Percentiles rank a stretch among this genome's conserved stretches.
phyloP scores from a whole-genome alignment of 2,329 filamentous ascomycete genomes.

The Cladobotryum protrusum region DNA sequence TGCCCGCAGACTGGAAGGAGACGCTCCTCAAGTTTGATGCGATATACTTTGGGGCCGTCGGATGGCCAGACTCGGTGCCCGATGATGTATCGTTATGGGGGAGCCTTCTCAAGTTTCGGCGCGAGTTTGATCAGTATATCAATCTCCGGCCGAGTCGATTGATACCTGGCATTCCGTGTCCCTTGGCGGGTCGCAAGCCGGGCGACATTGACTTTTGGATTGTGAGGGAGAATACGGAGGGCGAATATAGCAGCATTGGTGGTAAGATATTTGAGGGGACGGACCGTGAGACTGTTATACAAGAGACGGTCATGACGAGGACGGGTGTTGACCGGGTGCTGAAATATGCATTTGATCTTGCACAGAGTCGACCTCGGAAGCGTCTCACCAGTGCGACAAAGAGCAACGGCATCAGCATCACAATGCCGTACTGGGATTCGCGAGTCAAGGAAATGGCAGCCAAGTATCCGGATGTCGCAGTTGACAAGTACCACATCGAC shows the following conservation, averaged over 20 bases:
- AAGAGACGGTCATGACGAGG: constrained; percentile 55
- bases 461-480: constrained; percentile 51
- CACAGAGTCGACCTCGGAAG: constrained; percentile 50
- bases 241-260: constrained; percentile 53
- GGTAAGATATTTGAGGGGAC: constrained; percentile 54
- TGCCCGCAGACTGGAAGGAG: constrained; percentile 42
- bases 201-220: constrained; percentile 63
- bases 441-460: constrained; percentile 44
- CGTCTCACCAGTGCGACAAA: constrained; percentile 61
- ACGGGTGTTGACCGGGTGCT: constrained; percentile 55
- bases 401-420: constrained; percentile 60
- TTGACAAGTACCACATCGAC: constrained; percentile 62
- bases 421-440: constrained; percentile 64
- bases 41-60: constrained; percentile 63
- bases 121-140: constrained; percentile 48
- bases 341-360: constrained; percentile 58
- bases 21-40: constrained; percentile 55
- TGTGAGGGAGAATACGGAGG: constrained; percentile 61
- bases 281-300: constrained; percentile 53
- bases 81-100: constrained; percentile 64
- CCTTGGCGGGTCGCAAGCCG: constrained; percentile 44
- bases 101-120: constrained; percentile 59
- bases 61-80: constrained; percentile 48
- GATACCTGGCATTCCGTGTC: constrained; percentile 53
- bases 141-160: constrained; percentile 53